Base-by-base conservation (phyloP, 768 basidiomycete species). In the Kwoniella sp. region DNA sequence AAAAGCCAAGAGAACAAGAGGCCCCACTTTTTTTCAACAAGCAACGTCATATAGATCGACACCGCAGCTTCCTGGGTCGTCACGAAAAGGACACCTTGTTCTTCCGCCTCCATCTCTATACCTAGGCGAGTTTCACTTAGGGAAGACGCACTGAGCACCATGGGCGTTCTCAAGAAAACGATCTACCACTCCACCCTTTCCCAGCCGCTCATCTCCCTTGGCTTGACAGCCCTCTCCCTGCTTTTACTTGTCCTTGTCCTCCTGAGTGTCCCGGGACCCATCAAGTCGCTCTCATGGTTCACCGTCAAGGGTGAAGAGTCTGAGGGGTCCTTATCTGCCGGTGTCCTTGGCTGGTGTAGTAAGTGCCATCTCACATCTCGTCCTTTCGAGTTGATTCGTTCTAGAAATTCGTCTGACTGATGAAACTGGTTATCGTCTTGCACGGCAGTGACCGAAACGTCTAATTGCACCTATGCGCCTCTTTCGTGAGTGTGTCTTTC, bases 211-310 rank as follows among this genome's bases (percentile, higher is more conserved):
- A 33, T 80, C 44, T 65, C 77, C 1, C 61, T 78, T 8, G 72
- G 62, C 15, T 56, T 78, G 6, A 73, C 76, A 10, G 67, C 63
- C 8, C 58, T 80, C 3, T 68, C 76, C 4, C 64, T 80, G 5
- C 67, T 80, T 2, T 71, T 80, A 2, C 67, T 78, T 1, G 71
- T 80, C 13, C 55, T 80, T 1, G 76, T 80, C 5, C 64, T 80
- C 5, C 62, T 80, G 0, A 73, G 74, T 9, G 79, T 80, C 1
- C 79, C 79, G 2, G 79, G 79, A 29, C 79, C 79, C 22, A 75
- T 77, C 60, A 77, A 77, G 56, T 67, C 72, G 1, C 33, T 80
- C 49, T 77, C 73, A 55, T 80, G 79, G 79, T 80, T 80, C 68
- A 40, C 50, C 17, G 66, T 80, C 33, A 63, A 65, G 15, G 69